Base-by-base conservation (phyloP, 1,139 yeast genomes). In the Suhomyces panamericanus region DNA sequence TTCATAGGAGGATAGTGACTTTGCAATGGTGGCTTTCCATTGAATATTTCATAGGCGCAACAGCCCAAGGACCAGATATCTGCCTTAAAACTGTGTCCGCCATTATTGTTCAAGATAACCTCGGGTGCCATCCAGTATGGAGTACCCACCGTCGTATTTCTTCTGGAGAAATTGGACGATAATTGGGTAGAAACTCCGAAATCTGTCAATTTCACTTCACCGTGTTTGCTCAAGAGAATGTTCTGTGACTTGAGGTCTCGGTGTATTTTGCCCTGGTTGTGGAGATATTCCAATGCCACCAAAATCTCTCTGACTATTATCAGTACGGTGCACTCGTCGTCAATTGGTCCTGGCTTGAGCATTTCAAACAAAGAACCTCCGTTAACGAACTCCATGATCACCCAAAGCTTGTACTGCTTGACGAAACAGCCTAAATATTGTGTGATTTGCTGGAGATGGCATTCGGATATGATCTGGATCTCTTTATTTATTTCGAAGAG, bases 101-200 rank as follows among this genome's bases (percentile, higher is more conserved):
- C 77, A 36, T 66, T 63, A 44, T 86, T 85, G 60, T 89, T 96
- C 56, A 83, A 69, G 36, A 93, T 86, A 2, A 93, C 96, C 58
- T 95, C 99, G 0, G 99, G 99, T 0, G 99, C 99, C 99, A 95
- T 95, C 99, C 99, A 95, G 63, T 91, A 95, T 0, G 99, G 99
- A 0, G 99, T 95, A 6, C 99, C 99, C 0, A 96, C 98, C 81
- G 93, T 90, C 1, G 99, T 93, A 35, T 93, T 88, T 57, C 99
- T 77, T 60, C 91, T 87, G 40, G 83, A 66, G 28, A 84, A 83
- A 34, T 84, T 80, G n/a, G 91, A 77, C 1, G 95, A 81, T 32
- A 91, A 72, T 62, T 89, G 95, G 1, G 98, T 97, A 0, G 99
- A 98, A 13, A 93, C 96, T 1, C 99, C 99, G 68, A 93, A 93